phyloP scores from a whole-genome alignment of 192 early-diverging fungal species.

The Coemansia sp. region DNA sequence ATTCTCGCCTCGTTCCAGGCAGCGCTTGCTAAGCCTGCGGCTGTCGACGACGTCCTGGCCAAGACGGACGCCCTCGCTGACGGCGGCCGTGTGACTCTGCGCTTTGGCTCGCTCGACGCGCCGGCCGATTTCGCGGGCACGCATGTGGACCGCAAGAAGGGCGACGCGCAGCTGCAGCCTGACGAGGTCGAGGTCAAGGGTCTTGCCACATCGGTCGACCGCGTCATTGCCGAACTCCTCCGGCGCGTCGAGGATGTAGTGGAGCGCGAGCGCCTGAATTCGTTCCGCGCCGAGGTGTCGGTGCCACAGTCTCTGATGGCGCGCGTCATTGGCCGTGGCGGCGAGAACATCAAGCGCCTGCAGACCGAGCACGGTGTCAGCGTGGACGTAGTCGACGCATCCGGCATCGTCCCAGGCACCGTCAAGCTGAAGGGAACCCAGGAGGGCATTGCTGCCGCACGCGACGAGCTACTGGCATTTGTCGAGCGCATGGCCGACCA shows the following conservation, averaged over 20 bases:
- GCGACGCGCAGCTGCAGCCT: slow-evolving; percentile 49
- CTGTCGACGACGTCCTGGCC: slow-evolving; percentile 67
- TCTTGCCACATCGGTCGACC: slow-evolving; percentile 70
- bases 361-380: slow-evolving; percentile 73
- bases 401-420: slow-evolving; percentile 22
- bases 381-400: slow-evolving; percentile 53
- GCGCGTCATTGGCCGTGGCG: slow-evolving; percentile 88
- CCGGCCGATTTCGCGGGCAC: slow-evolving; percentile 44
- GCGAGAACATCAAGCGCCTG: slow-evolving; percentile 75
- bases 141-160: slow-evolving; percentile 45
- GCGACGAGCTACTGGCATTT: slow-evolving; percentile 62
- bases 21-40: slow-evolving; percentile 63
- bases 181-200: slow-evolving; percentile 79
- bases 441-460: slow-evolving; percentile 68
- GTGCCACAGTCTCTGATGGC: slow-evolving; percentile 66
- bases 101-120: slow-evolving; percentile 56
- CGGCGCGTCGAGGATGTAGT: slow-evolving; percentile 66
- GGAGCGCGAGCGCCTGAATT: slow-evolving; percentile 65
- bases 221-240: slow-evolving; percentile 63
- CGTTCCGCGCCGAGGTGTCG: slow-evolving; percentile 64
- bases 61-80: slow-evolving; percentile 46
- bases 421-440: slow-evolving; percentile 78
- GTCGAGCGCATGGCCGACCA: slow-evolving; percentile 68
- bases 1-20: slow-evolving; percentile 78
- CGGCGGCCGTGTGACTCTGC: slow-evolving; percentile 58